Evolutionary conservation across 208 protist genomes (phyloP).

Genomic region (Wallacemonas collosoma): DNA sequence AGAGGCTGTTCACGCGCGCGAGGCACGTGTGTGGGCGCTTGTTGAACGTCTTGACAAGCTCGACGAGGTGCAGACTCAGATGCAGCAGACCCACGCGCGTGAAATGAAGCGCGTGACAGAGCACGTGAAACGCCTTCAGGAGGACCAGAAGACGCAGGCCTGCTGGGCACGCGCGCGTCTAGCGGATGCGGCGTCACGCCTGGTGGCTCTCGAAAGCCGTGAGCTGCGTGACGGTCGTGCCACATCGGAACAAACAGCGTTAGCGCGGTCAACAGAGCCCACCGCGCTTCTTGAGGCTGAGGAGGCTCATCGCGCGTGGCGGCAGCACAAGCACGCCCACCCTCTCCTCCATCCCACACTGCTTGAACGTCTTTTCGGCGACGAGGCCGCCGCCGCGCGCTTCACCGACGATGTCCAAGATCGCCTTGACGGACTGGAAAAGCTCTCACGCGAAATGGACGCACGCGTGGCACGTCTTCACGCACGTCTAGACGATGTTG

Average conservation of each 20-base stretch:
- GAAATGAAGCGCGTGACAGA: no score
- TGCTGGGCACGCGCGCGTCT: not conserved
- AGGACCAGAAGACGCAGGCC: not conserved
- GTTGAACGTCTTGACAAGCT: not conserved
- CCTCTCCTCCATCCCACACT: not conserved
- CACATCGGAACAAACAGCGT: not conserved
- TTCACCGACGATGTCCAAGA: constrained; percentile 4
- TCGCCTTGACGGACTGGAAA: constrained; percentile 3
- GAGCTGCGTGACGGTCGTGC: not conserved
- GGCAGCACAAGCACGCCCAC: not conserved
- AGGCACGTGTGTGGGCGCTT: not conserved
- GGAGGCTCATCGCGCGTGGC: not conserved
- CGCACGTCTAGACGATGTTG: not conserved
- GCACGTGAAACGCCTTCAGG: not conserved
- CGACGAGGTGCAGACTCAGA: not conserved
- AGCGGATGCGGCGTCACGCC: not conserved
- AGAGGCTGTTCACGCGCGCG: not conserved
- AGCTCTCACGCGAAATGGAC: not conserved
- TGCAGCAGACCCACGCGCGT: not conserved
- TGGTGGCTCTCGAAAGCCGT: not conserved
- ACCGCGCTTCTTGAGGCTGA: no score
- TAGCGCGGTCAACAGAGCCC: no score
- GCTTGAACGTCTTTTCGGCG: constrained; percentile 7
- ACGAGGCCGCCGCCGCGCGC: constrained; percentile 1
- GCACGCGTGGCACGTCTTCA: not conserved